phyloP scores from a whole-genome alignment of 768 basidiomycete species.

The Mycena vulgaris region DNA sequence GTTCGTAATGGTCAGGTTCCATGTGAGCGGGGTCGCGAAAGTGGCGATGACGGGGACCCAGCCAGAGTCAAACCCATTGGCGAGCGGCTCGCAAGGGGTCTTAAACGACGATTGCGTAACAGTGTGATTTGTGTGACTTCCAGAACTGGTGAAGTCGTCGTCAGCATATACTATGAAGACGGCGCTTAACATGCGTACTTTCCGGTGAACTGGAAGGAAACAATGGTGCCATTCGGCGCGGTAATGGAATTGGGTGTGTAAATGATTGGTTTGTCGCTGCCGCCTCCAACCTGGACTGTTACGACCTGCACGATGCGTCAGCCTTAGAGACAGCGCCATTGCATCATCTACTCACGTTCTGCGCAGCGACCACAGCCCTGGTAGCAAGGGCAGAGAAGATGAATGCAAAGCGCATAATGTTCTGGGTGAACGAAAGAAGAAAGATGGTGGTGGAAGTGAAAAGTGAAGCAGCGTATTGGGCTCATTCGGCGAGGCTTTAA shows the following conservation, averaged over 20 bases:
- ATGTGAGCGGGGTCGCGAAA: neutral
- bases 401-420: slow-evolving; percentile 8
- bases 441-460: too few relatives aligned
- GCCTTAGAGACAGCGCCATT: neutral
- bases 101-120: slow-evolving; percentile 11
- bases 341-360: neutral
- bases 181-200: slow-evolving; percentile 45
- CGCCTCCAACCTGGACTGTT: neutral
- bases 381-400: slow-evolving; percentile 9
- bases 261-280: neutral
- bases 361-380: slow-evolving; percentile 4
- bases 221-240: neutral
- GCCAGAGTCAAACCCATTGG: slow-evolving; percentile 25
- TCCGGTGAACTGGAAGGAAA: slow-evolving; percentile 17
- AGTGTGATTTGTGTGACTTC: slow-evolving; percentile 39
- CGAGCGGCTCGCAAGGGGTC: slow-evolving; percentile 1
- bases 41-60: slow-evolving; percentile 1
- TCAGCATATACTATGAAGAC: neutral
- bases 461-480: neutral
- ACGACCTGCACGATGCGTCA: neutral
- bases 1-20: slow-evolving; percentile 24
- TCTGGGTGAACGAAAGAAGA: too few relatives aligned
- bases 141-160: slow-evolving; percentile 47
- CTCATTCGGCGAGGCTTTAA: slow-evolving; percentile 7
- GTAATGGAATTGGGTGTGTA: slow-evolving; percentile 1